Percentiles rank a stretch among this genome's conserved stretches.
These are phyloP conservation scores for Claviceps pazoutovae DNA, from an alignment of 2,329 filamentous ascomycete genomes.

Conservation along the genomic window DNA sequence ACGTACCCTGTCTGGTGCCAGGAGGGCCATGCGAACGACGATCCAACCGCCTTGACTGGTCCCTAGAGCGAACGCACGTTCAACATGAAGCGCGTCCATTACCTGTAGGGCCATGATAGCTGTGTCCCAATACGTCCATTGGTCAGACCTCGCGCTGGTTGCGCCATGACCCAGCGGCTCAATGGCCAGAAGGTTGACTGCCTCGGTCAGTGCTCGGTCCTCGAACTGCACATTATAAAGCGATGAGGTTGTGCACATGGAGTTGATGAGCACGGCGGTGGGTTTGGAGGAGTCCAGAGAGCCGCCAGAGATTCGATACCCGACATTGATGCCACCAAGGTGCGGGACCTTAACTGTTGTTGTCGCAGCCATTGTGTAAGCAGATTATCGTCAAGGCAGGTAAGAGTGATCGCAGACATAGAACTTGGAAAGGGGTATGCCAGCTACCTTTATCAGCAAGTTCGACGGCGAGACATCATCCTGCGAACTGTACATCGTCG, in stretches of 20 bases:
- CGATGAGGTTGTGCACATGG: conserved; percentile 34
- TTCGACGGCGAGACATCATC: too few species aligned
- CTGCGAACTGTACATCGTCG: too few species aligned
- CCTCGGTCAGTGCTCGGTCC: conserved; percentile 23
- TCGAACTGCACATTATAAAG: conserved; percentile 31
- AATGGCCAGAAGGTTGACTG: conserved; percentile 35
- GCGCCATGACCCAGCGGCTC: conserved; percentile 39
- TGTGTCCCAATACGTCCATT: conserved; percentile 43
- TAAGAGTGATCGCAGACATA: too few species aligned
- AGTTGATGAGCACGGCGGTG: conserved; percentile 37
- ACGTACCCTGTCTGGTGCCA: conserved; percentile 32
- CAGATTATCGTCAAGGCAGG: neutral
- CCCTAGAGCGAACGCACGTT: conserved; percentile 34
- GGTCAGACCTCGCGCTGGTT: conserved; percentile 27
- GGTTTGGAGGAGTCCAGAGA: conserved; percentile 35
- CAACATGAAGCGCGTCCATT: conserved; percentile 33
- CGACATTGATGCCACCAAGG: conserved; percentile 31
- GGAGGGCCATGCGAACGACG: conserved; percentile 33
- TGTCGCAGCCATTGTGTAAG: conserved; percentile 20
- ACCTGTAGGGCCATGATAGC: conserved; percentile 41
- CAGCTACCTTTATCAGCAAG: too few species aligned
- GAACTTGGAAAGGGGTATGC: too few species aligned
- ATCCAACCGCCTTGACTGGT: conserved; percentile 41
- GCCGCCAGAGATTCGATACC: conserved; percentile 28
- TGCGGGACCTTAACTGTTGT: conserved; percentile 32